Conservation (phyloP, 2,329 filamentous ascomycete genomes). For the Pleoardoris graminearum region DNA sequence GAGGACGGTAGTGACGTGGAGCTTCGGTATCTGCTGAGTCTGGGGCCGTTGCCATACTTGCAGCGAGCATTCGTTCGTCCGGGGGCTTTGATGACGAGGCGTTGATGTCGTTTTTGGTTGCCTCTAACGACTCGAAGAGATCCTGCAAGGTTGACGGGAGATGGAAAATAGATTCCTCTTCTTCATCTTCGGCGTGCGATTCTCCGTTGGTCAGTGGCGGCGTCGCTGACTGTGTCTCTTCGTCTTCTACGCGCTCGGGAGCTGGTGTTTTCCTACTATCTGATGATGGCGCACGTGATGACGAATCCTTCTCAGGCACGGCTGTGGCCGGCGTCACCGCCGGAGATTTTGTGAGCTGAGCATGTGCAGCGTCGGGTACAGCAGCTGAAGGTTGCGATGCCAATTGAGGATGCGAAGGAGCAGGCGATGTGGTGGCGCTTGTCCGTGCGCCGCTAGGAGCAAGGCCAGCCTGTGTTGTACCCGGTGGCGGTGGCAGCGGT, state of each 20-base stretch:
- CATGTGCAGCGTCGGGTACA: conserved; percentile 40
- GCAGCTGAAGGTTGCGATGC: conserved; percentile 45
- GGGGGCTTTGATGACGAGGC: conserved; percentile 62
- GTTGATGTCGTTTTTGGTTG: conserved; percentile 70
- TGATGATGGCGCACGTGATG: conserved; percentile 34
- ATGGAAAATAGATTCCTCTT: conserved; percentile 87
- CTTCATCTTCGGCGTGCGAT: conserved; percentile 55
- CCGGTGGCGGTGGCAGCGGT: conserved; percentile 87
- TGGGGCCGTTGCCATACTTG: conserved; percentile 73
- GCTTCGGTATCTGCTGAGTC: conserved; percentile 79
- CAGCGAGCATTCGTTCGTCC: conserved; percentile 73
- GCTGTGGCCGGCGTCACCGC: conserved; percentile 52
- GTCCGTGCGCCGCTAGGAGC: conserved; percentile 57
- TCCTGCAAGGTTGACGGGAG: conserved; percentile 87
- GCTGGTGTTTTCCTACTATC: conserved; percentile 36
- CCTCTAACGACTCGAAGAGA: conserved; percentile 86
- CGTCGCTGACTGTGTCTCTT: conserved; percentile 41
- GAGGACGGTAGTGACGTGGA: conserved; percentile 81
- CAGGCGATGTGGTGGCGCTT: conserved; percentile 61
- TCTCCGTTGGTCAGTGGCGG: conserved; percentile 57
- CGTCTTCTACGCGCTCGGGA: conserved; percentile 39
- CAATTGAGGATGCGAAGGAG: conserved; percentile 45
- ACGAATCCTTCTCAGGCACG: conserved; percentile 49
- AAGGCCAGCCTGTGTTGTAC: conserved; percentile 50
- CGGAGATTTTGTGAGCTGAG: conserved; percentile 57